Evolutionary conservation across 768 basidiomycete genomes (phyloP).

Genomic region (Auriscalpium microsporum): DNA sequence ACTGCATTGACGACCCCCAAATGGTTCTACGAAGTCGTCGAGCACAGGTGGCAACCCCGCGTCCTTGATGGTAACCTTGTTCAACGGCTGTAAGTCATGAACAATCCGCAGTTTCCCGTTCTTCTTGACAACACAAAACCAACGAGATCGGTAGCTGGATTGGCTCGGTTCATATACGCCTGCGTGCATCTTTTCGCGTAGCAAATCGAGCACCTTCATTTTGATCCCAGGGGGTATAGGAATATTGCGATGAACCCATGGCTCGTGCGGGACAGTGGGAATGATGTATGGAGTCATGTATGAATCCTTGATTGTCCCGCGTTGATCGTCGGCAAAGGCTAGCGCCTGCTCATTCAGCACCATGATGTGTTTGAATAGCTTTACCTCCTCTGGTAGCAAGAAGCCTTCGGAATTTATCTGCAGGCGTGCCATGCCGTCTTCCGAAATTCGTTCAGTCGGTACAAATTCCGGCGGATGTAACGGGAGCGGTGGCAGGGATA

Average conservation of each 20-base stretch:
- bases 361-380: not conserved
- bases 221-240: not conserved
- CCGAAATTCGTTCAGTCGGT: not conserved
- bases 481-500: not conserved
- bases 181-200: not conserved
- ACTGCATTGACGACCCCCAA: conserved; percentile 14
- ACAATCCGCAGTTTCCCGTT: conserved; percentile 18
- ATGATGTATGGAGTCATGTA: not conserved
- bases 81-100: conserved; percentile 21
- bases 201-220: not conserved
- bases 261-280: not conserved
- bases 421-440: not conserved
- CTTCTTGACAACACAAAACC: conserved; percentile 32
- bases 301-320: not conserved
- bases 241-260: not conserved
- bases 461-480: not conserved
- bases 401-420: not conserved
- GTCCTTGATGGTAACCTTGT: conserved; percentile 2
- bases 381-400: not conserved
- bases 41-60: conserved; percentile 5
- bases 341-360: not conserved
- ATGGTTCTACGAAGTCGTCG: conserved; percentile 12
- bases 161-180: conserved; percentile 29
- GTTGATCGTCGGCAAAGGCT: not conserved
- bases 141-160: conserved; percentile 29